Percentiles rank a stretch among this genome's conserved stretches.
These are phyloP conservation scores for Neostapfia colusana DNA, from an alignment of 176 grass and related monocot genomes.

Conservation along the genomic window DNA sequence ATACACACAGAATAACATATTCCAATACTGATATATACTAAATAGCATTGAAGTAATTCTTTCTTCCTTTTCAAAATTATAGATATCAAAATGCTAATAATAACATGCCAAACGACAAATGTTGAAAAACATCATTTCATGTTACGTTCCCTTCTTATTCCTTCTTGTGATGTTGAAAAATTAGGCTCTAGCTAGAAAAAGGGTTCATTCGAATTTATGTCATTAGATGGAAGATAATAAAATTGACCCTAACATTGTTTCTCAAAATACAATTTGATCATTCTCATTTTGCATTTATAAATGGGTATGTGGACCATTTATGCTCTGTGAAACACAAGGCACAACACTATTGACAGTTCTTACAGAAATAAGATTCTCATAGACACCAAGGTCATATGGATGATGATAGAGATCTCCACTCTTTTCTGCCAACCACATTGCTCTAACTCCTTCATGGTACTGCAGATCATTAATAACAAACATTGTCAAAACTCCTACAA, in stretches of 20 bases:
- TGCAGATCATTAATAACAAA: slow-evolving; percentile 45
- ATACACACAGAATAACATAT: not conserved
- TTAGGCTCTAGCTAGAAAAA: slow-evolving; percentile 1
- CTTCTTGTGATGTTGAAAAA: not conserved
- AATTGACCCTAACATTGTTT: not conserved
- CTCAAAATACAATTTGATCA: not conserved
- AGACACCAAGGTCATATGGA: slow-evolving; percentile 87
- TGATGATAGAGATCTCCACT: slow-evolving; percentile 77
- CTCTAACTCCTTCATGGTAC: slow-evolving; percentile 97
- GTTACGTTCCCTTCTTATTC: not conserved
- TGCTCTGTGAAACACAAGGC: not conserved
- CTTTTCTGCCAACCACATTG: slow-evolving; percentile 95
- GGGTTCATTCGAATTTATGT: not conserved
- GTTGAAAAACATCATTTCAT: not conserved
- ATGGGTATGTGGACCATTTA: not conserved
- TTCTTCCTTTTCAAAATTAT: not conserved
- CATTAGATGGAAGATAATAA: not conserved
- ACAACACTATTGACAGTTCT: slow-evolving; percentile 32
- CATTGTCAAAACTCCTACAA: slow-evolving; percentile 28
- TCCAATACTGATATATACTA: not conserved
- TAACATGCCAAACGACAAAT: not conserved
- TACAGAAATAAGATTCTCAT: slow-evolving; percentile 87
- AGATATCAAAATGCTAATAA: not conserved
- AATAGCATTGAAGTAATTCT: not conserved
- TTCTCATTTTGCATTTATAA: not conserved